Percentiles rank a stretch among this genome's conserved stretches.
phyloP scores from a whole-genome alignment of 1,139 yeast genomes.

The Sugiyamaella castrensis region DNA sequence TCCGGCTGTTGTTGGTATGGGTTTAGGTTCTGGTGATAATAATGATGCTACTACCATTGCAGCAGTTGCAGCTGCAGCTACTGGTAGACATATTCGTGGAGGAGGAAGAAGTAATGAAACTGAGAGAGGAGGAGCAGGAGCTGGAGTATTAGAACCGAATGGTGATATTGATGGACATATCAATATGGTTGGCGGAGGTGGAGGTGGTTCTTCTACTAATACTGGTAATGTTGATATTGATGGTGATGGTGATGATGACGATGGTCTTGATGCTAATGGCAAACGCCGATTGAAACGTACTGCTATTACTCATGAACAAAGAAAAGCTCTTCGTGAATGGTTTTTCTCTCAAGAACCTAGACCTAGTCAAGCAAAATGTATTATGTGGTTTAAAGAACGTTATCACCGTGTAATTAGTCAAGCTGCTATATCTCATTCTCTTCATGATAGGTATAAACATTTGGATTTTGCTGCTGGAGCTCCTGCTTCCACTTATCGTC shows the following conservation, averaged over 20 bases:
- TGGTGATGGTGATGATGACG: background rate
- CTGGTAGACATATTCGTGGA: background rate
- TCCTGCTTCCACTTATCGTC: slow-evolving; percentile 15
- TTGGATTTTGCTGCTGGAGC: slow-evolving; percentile 17
- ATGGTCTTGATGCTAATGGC: background rate
- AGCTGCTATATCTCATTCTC: slow-evolving; percentile 17
- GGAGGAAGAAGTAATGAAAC: background rate
- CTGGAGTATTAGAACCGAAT: slow-evolving; percentile 2
- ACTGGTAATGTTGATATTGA: background rate
- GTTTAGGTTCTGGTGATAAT: background rate
- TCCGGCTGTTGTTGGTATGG: slow-evolving; percentile 11
- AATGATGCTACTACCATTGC: background rate
- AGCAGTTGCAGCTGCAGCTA: background rate
- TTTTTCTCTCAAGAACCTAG: slow-evolving; percentile 17
- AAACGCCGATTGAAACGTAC: slow-evolving; percentile 15
- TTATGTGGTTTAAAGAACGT: slow-evolving; percentile 14
- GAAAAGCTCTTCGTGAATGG: slow-evolving; percentile 17
- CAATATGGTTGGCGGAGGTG: background rate
- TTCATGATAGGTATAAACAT: slow-evolving; percentile 16
- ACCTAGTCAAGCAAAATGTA: slow-evolving; percentile 14
- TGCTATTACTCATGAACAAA: slow-evolving; percentile 17
- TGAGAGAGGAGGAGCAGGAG: slow-evolving; percentile 2
- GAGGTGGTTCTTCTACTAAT: background rate
- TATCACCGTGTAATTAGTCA: slow-evolving; percentile 12
- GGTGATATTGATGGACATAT: slow-evolving; percentile 4